Percentiles rank a stretch among this genome's conserved stretches.
These are phyloP conservation scores for Micractinium sp. DNA, from an alignment of 139 green algal genomes.

Conservation along the genomic window DNA sequence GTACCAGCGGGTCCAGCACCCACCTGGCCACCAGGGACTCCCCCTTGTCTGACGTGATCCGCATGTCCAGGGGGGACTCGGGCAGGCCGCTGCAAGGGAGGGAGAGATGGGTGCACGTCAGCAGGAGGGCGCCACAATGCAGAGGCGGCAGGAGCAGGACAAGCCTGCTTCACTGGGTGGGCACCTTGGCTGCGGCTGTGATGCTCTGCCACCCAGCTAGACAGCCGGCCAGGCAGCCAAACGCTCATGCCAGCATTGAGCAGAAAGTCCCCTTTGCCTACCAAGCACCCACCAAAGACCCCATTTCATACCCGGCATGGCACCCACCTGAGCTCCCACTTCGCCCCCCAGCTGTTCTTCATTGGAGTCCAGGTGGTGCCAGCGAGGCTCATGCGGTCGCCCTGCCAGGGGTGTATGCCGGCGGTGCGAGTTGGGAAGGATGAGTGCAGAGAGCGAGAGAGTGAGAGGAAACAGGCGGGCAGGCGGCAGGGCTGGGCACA, in stretches of 20 bases:
- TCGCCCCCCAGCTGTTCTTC: constrained; percentile 42
- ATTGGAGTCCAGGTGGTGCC: constrained; percentile 12
- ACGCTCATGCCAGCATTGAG: too few species aligned
- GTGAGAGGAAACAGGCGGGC: background rate
- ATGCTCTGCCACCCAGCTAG: too few species aligned
- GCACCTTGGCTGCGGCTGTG: too few species aligned
- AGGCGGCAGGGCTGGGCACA: background rate
- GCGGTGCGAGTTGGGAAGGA: background rate
- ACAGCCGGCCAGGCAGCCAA: too few species aligned
- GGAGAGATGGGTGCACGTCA: too few species aligned
- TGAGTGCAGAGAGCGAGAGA: background rate
- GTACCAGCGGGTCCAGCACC: background rate
- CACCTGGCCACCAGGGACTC: constrained; percentile 24
- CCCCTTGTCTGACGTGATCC: constrained; percentile 27
- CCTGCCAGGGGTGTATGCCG: background rate
- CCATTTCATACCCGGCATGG: background rate
- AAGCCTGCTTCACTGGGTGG: too few species aligned
- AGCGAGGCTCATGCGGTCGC: constrained; percentile 22
- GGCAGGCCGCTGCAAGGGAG: constrained; percentile 31
- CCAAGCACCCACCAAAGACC: too few species aligned
- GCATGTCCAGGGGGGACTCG: constrained; percentile 42
- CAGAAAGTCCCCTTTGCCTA: too few species aligned
- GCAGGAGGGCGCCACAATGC: too few species aligned
- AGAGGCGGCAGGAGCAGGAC: too few species aligned
- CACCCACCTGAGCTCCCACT: constrained; percentile 41